These are phyloP conservation scores for Melampsora larici-populina DNA, from an alignment of 1,284 basidiomycete species.

Conservation along the genomic window DNA sequence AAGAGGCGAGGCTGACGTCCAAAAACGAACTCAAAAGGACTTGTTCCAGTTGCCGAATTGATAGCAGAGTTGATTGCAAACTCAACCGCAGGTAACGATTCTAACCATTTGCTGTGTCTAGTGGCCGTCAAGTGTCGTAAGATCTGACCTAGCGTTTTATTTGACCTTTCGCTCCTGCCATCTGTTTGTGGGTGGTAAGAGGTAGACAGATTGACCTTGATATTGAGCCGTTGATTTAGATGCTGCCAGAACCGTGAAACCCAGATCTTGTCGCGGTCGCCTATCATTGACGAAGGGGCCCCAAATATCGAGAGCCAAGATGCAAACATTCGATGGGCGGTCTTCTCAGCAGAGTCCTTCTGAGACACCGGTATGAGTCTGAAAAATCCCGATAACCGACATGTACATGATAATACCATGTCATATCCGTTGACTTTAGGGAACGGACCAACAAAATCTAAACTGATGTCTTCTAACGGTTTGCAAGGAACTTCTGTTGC, in stretches of 20 bases:
- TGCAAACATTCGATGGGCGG: too few species aligned
- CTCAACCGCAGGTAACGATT: constrained; percentile 9
- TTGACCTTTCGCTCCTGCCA: too few species aligned
- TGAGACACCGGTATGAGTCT: neutral
- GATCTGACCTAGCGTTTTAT: constrained; percentile 50
- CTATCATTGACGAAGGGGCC: neutral
- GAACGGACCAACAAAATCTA: constrained; percentile 8
- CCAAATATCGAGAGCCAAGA: neutral
- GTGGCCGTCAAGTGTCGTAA: constrained; percentile 18
- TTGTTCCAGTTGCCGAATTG: neutral
- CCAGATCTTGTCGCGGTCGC: constrained; percentile 44
- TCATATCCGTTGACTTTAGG: too few species aligned
- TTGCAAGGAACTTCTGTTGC: too few species aligned
- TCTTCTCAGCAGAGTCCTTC: neutral
- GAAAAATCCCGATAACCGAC: neutral
- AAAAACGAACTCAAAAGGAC: constrained; percentile 1
- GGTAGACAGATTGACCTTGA: constrained; percentile 46
- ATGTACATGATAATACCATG: too few species aligned
- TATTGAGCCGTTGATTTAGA: neutral
- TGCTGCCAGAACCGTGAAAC: constrained; percentile 16
- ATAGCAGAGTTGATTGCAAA: too few species aligned
- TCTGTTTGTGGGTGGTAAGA: constrained; percentile 54
- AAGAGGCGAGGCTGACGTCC: neutral
- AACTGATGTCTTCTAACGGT: too few species aligned
- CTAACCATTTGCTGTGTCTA: constrained; percentile 27